These are phyloP conservation scores for Penicillium pancosmium DNA, from an alignment of 495 filamentous ascomycete genomes.

Conservation along the genomic window DNA sequence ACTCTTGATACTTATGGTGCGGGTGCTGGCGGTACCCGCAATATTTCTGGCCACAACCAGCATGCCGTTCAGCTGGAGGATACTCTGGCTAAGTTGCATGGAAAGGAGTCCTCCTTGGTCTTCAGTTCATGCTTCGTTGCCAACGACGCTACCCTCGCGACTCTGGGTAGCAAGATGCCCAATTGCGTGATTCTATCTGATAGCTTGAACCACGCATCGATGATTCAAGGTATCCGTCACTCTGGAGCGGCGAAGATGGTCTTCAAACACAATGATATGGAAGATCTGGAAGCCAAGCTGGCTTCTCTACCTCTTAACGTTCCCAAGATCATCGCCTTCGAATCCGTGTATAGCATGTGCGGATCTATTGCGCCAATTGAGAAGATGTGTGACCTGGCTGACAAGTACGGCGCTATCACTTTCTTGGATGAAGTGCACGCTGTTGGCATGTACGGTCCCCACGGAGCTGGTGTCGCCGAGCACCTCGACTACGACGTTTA, in stretches of 20 bases:
- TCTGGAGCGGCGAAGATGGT: constrained; percentile 96
- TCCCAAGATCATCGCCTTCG: constrained; percentile 98
- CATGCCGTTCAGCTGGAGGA: constrained; percentile 86
- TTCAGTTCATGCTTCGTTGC: constrained; percentile 98
- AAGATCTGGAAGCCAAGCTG: constrained; percentile 87
- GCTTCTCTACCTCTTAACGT: constrained; percentile 79
- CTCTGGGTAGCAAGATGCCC: constrained; percentile 91
- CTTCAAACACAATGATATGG: constrained; percentile 96
- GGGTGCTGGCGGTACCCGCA: constrained; percentile 92
- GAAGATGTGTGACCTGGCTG: constrained; percentile 91
- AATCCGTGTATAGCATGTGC: constrained; percentile 99
- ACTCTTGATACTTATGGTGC: constrained; percentile 94
- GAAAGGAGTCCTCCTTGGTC: constrained; percentile 89
- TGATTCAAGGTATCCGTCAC: constrained; percentile 99
- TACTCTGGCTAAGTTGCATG: constrained; percentile 83
- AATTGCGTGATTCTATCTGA: constrained; percentile 96
- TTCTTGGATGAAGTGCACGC: constrained; percentile 98
- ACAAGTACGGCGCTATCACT: constrained; percentile 96
- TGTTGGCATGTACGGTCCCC: constrained; percentile 97
- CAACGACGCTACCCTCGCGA: constrained; percentile 96
- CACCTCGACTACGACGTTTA: constrained; percentile 86
- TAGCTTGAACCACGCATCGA: constrained; percentile 94
- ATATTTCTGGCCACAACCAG: constrained; percentile 97
- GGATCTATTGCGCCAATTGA: constrained; percentile 95
- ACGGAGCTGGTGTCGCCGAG: constrained; percentile 95